Evolutionary conservation across 495 filamentous ascomycete species (phyloP), one percentile per base, ranked within the genome.

Genomic region (Apiosordaria backusii): DNA sequence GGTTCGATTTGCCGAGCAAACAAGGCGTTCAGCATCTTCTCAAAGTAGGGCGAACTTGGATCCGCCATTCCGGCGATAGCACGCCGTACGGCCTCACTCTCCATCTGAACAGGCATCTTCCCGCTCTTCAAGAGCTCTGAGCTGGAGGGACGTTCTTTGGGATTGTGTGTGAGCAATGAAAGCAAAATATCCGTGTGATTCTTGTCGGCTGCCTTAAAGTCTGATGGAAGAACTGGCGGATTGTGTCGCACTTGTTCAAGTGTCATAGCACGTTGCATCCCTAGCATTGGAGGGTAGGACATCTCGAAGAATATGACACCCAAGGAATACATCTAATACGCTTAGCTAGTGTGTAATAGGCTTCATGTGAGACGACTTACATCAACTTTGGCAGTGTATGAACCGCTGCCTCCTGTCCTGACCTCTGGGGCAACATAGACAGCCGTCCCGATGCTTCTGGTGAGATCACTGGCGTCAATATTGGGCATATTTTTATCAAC

Each of bases 241-340:
- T 85, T 84, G 67, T 89, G 83, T 25, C 94, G 84, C 15, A 99
- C 81, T 54, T 83, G 79, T 62, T 88, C 83, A 18, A 97, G 78
- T 10, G 90, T 89, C 63, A 88, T 79, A 23, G 90, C 92, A 40
- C 96, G 86, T 76, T 98, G 92, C 93, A 98, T 98, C 0, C 87
- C 89, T 1, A 90, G 87, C 60, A 89, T 87, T 3, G 96, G 82
- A 26, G 88, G 82, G 70, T 93, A 88, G 67, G 90, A 95, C 94
- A 99, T 98, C 75, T 99, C 95, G 70, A 98, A 97, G 77, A 99
- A 96, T 65, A 99, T 98, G 57, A 99, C 90, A 10, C 95, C 95
- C 27, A 99, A 80, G 0, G 96, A 97, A 73, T 92, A 99, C 94
- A 99, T 97, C 87, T 91, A 66, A 5, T 13, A 52, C n/a, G 50